Percentiles rank a stretch among this genome's conserved stretches.
Conservation (phyloP, 257 asterid species). For the Lithospermum erythrorhizon region DNA sequence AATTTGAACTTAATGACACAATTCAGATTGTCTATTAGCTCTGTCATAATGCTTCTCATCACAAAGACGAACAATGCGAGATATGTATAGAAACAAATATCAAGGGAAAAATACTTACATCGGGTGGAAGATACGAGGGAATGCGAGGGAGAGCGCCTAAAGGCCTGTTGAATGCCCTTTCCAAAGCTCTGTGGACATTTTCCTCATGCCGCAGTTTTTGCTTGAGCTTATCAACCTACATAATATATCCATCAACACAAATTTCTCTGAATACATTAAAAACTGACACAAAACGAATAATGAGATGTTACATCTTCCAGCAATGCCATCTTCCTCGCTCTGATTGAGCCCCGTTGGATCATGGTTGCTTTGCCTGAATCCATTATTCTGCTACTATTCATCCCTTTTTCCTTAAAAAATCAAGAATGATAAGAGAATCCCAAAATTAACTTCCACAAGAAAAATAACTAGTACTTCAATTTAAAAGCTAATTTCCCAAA, state of each 20-base stretch:
- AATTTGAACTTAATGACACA: background rate
- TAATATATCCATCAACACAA: background rate
- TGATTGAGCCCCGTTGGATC: slow-evolving; percentile 30
- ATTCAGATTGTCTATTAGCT: background rate
- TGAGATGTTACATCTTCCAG: slow-evolving; percentile 47
- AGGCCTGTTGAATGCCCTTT: slow-evolving; percentile 78
- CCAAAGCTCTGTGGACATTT: slow-evolving; percentile 76
- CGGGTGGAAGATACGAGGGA: slow-evolving; percentile 86
- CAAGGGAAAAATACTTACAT: slow-evolving; percentile 24
- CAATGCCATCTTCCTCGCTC: slow-evolving; percentile 63
- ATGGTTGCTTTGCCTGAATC: slow-evolving; percentile 21
- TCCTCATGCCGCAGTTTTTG: slow-evolving; percentile 78
- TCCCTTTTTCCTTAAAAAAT: background rate
- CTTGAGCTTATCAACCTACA: slow-evolving; percentile 81
- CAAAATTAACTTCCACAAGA: background rate
- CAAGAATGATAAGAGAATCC: background rate
- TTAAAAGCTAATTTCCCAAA: background rate
- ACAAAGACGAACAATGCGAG: background rate
- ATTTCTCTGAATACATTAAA: background rate
- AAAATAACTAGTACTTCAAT: background rate
- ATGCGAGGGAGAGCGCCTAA: slow-evolving; percentile 87
- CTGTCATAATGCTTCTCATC: background rate
- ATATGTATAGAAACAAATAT: slow-evolving; percentile 1
- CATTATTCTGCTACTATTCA: background rate
- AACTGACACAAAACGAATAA: background rate